Evolutionary conservation across 176 grass and related monocot species (phyloP), one percentile per base, ranked within the genome.

Genomic region (Musa troglodytarum): DNA sequence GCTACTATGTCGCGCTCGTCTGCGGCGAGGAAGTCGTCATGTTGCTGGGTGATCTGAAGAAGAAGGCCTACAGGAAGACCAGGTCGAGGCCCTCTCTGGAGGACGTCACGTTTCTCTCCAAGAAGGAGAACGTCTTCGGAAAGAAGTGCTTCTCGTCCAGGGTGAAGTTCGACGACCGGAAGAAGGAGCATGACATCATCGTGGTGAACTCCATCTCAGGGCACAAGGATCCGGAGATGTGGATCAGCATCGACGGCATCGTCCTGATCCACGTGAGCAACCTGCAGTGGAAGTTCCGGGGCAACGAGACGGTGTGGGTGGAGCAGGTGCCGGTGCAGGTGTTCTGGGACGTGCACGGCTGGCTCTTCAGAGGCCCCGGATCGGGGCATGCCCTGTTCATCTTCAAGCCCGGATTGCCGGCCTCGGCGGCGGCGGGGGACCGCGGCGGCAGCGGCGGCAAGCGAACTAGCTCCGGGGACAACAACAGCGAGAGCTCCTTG

Each of bases 321-420:
- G 90, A 87, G 54, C 11, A 88, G 71, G 73, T 77, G 61, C 87
- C 90, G 0, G 83, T 97, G 69, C 90, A 93, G 74, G 93, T 97
- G 67, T 81, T 97, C n/a, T 93, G 88, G 88, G 88, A 97, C 62
- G 93, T 97, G 71, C 90, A 97, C 51, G 87, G 90, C 81, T 97
- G 93, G 90, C 65, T 97, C 1, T 93, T 93, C 77, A 65, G 73
- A 14, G 77, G 83, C 0, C 79, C 90, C 0, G 88, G 74, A 2
- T 71, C 83, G 5, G 73, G 73, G 2, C 85, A 90, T 49, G 88
- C 84, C 0, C 74, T 81, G 13, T 90, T 93, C 77, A 70, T 85
- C 73, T 97, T 97, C 84, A 92, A 87, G 82, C 74, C 84, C 2
- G 83, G 86, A n/a, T 51, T 65, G 1, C 77, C 76, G 1, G 16